Evolutionary conservation across 768 basidiomycete species (phyloP).

Genomic region (Fistulinella prunicolor): DNA sequence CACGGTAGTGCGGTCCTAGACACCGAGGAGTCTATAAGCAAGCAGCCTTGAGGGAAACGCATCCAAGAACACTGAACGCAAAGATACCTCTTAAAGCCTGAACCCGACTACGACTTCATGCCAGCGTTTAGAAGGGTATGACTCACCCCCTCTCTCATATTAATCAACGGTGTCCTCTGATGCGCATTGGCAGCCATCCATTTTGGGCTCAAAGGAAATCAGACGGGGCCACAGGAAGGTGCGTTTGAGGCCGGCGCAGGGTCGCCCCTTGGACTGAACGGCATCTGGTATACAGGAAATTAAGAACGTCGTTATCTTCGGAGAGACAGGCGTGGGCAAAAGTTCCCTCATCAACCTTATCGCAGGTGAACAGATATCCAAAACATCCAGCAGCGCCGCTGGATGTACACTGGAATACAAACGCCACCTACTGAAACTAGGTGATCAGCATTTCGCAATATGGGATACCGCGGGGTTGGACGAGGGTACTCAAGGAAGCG

Average conservation of each 20-base stretch:
- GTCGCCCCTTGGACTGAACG: neutral
- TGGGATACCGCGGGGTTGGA: conserved; percentile 38
- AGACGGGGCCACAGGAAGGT: conserved; percentile 7
- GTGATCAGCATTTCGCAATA: conserved; percentile 16
- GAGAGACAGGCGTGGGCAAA: conserved; percentile 42
- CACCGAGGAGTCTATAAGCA: conserved; percentile 11
- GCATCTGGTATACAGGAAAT: conserved; percentile 8
- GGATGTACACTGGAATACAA: conserved; percentile 37
- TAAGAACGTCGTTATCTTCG: conserved; percentile 41
- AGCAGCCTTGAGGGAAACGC: neutral
- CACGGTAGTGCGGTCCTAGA: conserved; percentile 2
- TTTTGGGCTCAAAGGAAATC: neutral
- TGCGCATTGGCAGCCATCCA: conserved; percentile 4
- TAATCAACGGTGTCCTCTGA: neutral
- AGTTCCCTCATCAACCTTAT: conserved; percentile 47
- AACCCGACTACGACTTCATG: conserved; percentile 2
- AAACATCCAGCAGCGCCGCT: conserved; percentile 29
- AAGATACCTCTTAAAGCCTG: neutral
- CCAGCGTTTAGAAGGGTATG: conserved; percentile 5
- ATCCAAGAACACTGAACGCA: neutral
- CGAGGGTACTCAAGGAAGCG: conserved; percentile 25
- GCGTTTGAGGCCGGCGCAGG: neutral
- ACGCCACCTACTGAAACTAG: conserved; percentile 22
- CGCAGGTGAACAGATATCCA: conserved; percentile 22
- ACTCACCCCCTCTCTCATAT: neutral